These are phyloP conservation scores for Dendrobium huoshanense DNA, from an alignment of 106 monocot genomes.

Conservation along the genomic window DNA sequence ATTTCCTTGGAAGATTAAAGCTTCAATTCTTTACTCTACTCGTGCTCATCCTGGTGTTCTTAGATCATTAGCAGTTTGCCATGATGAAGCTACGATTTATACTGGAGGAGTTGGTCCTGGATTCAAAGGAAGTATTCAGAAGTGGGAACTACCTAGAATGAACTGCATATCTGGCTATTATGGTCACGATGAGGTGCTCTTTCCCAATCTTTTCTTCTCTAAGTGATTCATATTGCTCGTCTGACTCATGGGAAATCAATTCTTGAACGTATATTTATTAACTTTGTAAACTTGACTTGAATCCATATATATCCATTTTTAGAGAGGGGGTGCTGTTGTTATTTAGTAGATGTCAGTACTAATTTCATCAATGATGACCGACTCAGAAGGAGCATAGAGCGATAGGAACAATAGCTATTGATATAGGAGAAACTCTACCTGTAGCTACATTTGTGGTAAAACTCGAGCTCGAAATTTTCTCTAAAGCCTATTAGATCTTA, in stretches of 20 bases:
- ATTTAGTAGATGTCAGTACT: too few species aligned
- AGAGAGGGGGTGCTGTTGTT: too few species aligned
- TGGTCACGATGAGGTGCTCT: constrained; percentile 94
- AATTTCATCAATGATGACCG: too few species aligned
- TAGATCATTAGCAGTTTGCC: constrained; percentile 55
- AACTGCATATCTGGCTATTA: constrained; percentile 88
- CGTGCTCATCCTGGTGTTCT: constrained; percentile 89
- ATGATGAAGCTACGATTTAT: constrained; percentile 76
- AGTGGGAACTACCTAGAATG: constrained; percentile 85
- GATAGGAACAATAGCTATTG: too few species aligned
- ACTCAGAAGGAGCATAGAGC: too few species aligned
- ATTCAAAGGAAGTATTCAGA: constrained; percentile 92
- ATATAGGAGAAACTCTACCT: too few species aligned
- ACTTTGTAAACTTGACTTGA: neutral
- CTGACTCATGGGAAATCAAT: neutral
- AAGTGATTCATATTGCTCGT: neutral
- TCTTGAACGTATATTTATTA: neutral
- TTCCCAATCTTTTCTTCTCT: neutral
- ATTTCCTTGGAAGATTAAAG: constrained; percentile 82
- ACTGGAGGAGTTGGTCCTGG: constrained; percentile 96
- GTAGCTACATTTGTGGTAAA: too few species aligned
- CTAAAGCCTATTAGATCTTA: too few species aligned
- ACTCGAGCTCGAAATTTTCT: too few species aligned
- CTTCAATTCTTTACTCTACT: constrained; percentile 64
- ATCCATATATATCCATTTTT: too few species aligned